Evolutionary conservation across 2,329 filamentous ascomycete species (phyloP), one percentile per base, ranked within the genome.

Genomic region (Clathrospora elynae): DNA sequence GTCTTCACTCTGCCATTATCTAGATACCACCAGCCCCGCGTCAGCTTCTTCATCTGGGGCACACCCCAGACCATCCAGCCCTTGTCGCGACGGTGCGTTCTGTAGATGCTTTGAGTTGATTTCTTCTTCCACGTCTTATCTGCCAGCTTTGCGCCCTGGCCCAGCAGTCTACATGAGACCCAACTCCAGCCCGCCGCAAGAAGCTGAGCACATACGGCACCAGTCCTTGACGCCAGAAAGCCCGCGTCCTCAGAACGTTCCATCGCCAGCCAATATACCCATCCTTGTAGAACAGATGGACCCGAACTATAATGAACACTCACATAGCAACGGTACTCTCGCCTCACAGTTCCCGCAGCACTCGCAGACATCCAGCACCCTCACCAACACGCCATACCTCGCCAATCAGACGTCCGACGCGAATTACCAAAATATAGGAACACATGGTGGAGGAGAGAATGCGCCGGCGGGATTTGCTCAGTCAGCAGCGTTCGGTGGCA

Each of bases 271-370:
- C 57, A 85, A 82, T 56, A 86, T 88, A 46, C 83, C 85, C 44
- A 80, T 88, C 40, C 51, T 88, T 62, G 79, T 84, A 64, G 83
- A 85, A 65, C 84, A 87, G 72, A 88, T 83, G 80, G 84, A 88
- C 71, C 82, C 83, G 40, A 73, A 80, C 57, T 86, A 87, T 75
- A 84, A 85, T 71, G 83, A 86, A 67, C 82, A 82, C 42, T 76
- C 82, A 39, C 78, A 78, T 50, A 81, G 82, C 74, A 79, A 75
- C 61, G 47, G 46, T 51, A 62, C 63, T n/a, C 49, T 64, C 19
- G 57, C 58, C 40, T 57, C 58, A 29, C 68, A 59, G 53, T 67
- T 59, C 51, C 57, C 58, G 13, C 65, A 63, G 42, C 64, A 66
- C 37, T 58, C 61, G 31, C 63, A 68, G 26, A 59, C 61, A 37